phyloP scores from a whole-genome alignment of 208 protist species.

The Trypanosoma rangeli region DNA sequence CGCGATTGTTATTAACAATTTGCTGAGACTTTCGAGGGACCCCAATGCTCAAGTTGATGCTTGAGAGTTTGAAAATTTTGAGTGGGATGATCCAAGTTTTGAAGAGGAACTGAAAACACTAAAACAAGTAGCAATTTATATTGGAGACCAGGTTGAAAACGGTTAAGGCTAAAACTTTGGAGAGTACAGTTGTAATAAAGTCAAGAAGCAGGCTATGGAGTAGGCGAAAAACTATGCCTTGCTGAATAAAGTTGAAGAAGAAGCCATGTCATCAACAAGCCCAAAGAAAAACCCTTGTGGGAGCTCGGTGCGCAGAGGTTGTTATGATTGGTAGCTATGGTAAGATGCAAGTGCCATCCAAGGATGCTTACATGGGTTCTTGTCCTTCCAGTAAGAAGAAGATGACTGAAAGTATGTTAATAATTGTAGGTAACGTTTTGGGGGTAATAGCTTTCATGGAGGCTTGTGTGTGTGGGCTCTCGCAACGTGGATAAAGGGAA shows the following conservation, averaged over 20 bases:
- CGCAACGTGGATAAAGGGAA: slow-evolving; percentile 9
- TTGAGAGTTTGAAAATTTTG: slow-evolving; percentile 37
- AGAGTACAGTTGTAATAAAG: slow-evolving; percentile 31
- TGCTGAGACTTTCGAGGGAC: slow-evolving; percentile 19
- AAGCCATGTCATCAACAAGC: not conserved
- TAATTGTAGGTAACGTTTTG: not conserved
- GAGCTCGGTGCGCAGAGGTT: not conserved
- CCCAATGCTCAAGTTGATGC: slow-evolving; percentile 7
- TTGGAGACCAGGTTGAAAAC: slow-evolving; percentile 43
- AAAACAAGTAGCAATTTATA: slow-evolving; percentile 42
- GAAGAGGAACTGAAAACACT: slow-evolving; percentile 38
- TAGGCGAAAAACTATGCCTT: not conserved
- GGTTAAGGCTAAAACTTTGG: slow-evolving; percentile 14
- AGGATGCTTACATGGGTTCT: slow-evolving; percentile 5
- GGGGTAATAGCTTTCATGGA: not conserved
- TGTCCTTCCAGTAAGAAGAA: slow-evolving; percentile 7
- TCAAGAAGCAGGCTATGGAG: not conserved
- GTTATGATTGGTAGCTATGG: not conserved
- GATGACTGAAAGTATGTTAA: slow-evolving; percentile 17
- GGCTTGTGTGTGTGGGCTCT: slow-evolving; percentile 1
- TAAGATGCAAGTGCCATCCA: not conserved
- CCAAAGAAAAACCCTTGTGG: not conserved
- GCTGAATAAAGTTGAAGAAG: not conserved
- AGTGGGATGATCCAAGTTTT: slow-evolving; percentile 55
- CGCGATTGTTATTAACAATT: slow-evolving; percentile 42